Conservation (phyloP, 2,329 filamentous ascomycete genomes). For the Fusarium sp. region DNA sequence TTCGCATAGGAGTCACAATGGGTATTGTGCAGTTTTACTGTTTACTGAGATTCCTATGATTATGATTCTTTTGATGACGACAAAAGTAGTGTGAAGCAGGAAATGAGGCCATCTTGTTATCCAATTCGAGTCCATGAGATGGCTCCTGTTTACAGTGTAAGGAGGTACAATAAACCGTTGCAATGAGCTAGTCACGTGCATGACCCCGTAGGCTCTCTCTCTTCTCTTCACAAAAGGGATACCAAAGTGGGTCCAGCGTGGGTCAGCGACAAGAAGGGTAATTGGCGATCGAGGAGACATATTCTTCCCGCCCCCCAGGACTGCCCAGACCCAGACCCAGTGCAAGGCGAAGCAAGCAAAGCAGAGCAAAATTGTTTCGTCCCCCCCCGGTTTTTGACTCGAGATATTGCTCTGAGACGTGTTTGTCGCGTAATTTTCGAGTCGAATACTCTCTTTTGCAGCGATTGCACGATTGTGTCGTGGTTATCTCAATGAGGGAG, state of each 20-base stretch:
- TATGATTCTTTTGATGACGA: background rate
- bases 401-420: conserved; percentile 38
- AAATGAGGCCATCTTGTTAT: background rate
- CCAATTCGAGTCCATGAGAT: background rate
- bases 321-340: conserved; percentile 35
- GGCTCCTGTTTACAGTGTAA: background rate
- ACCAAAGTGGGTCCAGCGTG: conserved; percentile 45
- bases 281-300: conserved; percentile 54
- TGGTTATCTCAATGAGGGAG: conserved; percentile 49
- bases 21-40: background rate
- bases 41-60: background rate
- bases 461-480: conserved; percentile 49
- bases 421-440: conserved; percentile 41
- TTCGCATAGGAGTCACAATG: background rate
- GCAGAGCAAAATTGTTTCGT: conserved; percentile 27
- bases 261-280: conserved; percentile 44
- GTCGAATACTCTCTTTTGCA: conserved; percentile 35
- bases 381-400: conserved; percentile 46
- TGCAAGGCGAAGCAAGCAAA: conserved; percentile 37
- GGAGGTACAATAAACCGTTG: conserved; percentile 4
- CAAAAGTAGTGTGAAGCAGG: background rate
- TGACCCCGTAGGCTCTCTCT: conserved; percentile 46
- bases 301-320: conserved; percentile 50
- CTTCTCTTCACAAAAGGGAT: conserved; percentile 23
- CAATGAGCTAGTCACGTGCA: conserved; percentile 48